Percentiles rank a stretch among this genome's conserved stretches.
phyloP scores from a whole-genome alignment of 768 basidiomycete species.

The Strobilomyces dryophilus region DNA sequence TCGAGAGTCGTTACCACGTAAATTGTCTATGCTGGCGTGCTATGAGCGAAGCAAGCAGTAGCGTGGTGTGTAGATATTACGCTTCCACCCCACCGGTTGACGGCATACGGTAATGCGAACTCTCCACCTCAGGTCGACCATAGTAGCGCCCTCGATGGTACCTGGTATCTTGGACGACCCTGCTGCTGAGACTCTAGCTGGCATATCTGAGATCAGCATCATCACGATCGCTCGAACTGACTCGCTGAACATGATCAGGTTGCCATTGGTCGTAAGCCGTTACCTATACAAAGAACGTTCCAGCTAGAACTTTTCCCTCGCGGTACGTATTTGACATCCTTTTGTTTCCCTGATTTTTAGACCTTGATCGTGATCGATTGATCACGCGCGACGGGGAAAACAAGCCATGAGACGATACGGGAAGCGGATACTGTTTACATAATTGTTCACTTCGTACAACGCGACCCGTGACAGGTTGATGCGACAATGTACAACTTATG shows the following conservation, averaged over 20 bases:
- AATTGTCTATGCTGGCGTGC: not conserved
- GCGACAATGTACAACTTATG: not conserved
- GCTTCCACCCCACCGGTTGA: not conserved
- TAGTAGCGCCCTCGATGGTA: not conserved
- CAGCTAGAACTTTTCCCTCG: constrained; percentile 10
- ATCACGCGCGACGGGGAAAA: not conserved
- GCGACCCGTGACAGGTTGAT: not conserved
- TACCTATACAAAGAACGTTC: constrained; percentile 11
- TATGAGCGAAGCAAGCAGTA: constrained; percentile 5
- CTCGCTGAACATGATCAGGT: not conserved
- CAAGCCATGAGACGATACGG: constrained; percentile 7
- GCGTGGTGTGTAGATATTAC: not conserved
- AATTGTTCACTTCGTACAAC: not conserved
- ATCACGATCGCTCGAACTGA: not conserved
- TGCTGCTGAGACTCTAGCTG: not conserved
- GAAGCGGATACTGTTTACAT: not conserved
- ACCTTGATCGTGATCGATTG: not conserved
- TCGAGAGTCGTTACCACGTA: constrained; percentile 15
- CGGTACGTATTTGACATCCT: not conserved
- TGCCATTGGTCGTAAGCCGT: constrained; percentile 9
- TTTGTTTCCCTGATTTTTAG: not conserved
- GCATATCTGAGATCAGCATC: not conserved
- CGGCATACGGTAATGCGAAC: constrained; percentile 3
- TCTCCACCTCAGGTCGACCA: not conserved
- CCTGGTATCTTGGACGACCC: not conserved